These are phyloP conservation scores for Blastosporella zonata DNA, from an alignment of 1,284 basidiomycete genomes.

Conservation along the genomic window DNA sequence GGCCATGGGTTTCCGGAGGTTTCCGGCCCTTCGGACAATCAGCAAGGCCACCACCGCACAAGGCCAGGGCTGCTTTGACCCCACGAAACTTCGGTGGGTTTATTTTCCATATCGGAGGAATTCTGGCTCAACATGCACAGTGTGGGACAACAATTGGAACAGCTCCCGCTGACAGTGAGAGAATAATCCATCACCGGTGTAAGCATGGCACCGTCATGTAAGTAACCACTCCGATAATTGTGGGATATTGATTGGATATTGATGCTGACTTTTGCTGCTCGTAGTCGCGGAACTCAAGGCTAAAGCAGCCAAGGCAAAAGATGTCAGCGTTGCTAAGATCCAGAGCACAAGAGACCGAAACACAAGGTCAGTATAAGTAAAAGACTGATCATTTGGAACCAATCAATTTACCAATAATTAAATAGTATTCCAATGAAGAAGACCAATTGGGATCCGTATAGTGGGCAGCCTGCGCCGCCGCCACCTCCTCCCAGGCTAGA, in stretches of 20 bases:
- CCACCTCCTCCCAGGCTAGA: conserved; percentile 37
- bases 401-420: neutral
- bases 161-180: neutral
- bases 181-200: neutral
- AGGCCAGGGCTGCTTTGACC: neutral
- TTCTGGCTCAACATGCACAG: neutral
- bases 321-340: conserved; percentile 47
- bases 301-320: conserved; percentile 59
- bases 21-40: too few relatives aligned
- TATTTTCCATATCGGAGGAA: neutral
- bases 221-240: neutral
- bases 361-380: conserved; percentile 33
- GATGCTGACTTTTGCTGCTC: neutral
- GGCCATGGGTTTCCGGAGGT: too few relatives aligned
- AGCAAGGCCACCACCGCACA: too few relatives aligned
- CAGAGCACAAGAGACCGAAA: conserved; percentile 55
- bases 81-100: neutral
- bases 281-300: conserved; percentile 64
- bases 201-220: conserved; percentile 20
- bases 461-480: conserved; percentile 41
- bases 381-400: neutral
- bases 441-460: conserved; percentile 60
- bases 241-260: neutral
- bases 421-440: conserved; percentile 52
- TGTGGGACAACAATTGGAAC: neutral